Evolutionary conservation across 257 asterid genomes (phyloP).

Genomic region (Forsythia suspensa): DNA sequence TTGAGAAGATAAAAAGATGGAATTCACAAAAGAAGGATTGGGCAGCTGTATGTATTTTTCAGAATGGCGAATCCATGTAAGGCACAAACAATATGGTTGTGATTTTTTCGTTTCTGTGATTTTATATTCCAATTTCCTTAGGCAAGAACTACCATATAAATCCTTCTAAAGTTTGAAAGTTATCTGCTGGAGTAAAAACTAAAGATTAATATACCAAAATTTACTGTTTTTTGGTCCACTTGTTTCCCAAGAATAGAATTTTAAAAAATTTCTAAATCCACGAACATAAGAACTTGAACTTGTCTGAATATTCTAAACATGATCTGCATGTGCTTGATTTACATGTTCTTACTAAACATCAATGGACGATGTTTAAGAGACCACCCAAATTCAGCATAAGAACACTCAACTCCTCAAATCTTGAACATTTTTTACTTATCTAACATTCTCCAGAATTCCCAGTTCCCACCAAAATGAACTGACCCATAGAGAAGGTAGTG

Average conservation of each 20-base stretch:
- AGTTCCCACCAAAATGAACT: not conserved
- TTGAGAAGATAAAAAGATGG: not conserved
- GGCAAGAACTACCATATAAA: not conserved
- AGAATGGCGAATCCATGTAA: not conserved
- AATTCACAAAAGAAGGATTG: not conserved
- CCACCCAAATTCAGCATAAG: not conserved
- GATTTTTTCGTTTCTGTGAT: not conserved
- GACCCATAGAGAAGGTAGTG: not conserved
- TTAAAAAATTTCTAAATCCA: not conserved
- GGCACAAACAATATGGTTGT: not conserved
- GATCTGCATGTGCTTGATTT: not conserved
- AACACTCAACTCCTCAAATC: not conserved
- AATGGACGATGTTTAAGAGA: not conserved
- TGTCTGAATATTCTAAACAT: not conserved
- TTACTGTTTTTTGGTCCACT: not conserved
- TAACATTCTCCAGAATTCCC: not conserved
- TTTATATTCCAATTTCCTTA: not conserved
- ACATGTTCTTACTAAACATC: not conserved
- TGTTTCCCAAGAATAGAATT: not conserved
- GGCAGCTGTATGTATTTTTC: not conserved
- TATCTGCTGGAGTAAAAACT: not conserved
- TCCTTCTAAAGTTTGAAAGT: not conserved
- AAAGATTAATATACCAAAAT: not conserved
- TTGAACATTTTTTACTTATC: not conserved
- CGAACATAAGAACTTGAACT: not conserved